These are phyloP conservation scores for Leccinum subtestaceum DNA, from an alignment of 768 basidiomycete species.

Conservation along the genomic window DNA sequence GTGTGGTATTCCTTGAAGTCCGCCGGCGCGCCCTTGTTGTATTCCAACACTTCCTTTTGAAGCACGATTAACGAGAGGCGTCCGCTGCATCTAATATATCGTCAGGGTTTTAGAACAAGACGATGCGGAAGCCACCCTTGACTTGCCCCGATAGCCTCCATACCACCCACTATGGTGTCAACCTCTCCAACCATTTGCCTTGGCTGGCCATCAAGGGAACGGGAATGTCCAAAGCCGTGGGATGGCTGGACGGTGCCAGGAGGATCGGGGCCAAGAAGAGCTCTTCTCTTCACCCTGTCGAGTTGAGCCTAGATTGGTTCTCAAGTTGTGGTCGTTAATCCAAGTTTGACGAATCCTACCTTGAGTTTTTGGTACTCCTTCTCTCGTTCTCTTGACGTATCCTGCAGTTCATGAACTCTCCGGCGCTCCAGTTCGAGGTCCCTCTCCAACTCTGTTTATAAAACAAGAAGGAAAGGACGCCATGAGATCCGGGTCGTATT, in stretches of 20 bases:
- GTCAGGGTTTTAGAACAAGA: slow-evolving; percentile 4
- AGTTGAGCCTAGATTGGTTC: slow-evolving; percentile 53
- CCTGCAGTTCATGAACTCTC: slow-evolving; percentile 71
- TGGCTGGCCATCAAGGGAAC: slow-evolving; percentile 16
- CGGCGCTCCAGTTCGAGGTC: slow-evolving; percentile 79
- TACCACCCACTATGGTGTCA: slow-evolving; percentile 56
- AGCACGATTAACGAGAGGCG: slow-evolving; percentile 57
- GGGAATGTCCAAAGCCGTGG: slow-evolving; percentile 16
- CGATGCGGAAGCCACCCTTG: neutral
- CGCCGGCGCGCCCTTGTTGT: slow-evolving; percentile 33
- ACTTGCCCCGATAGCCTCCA: slow-evolving; percentile 62
- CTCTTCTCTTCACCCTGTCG: slow-evolving; percentile 81
- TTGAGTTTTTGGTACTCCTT: slow-evolving; percentile 89
- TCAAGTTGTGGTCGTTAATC: neutral
- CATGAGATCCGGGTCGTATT: neutral
- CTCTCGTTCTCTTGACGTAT: slow-evolving; percentile 70
- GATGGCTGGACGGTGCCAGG: slow-evolving; percentile 13
- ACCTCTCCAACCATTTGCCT: slow-evolving; percentile 29
- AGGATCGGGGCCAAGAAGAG: slow-evolving; percentile 54
- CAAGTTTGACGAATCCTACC: slow-evolving; percentile 33
- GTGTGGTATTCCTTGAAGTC: slow-evolving; percentile 28
- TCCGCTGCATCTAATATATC: slow-evolving; percentile 60
- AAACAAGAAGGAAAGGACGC: slow-evolving; percentile 5
- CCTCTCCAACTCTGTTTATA: slow-evolving; percentile 62
- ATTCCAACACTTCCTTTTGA: slow-evolving; percentile 30